Evolutionary conservation across 352 stramenopile species (phyloP).

Genomic region (Saprolegnia diclina): DNA sequence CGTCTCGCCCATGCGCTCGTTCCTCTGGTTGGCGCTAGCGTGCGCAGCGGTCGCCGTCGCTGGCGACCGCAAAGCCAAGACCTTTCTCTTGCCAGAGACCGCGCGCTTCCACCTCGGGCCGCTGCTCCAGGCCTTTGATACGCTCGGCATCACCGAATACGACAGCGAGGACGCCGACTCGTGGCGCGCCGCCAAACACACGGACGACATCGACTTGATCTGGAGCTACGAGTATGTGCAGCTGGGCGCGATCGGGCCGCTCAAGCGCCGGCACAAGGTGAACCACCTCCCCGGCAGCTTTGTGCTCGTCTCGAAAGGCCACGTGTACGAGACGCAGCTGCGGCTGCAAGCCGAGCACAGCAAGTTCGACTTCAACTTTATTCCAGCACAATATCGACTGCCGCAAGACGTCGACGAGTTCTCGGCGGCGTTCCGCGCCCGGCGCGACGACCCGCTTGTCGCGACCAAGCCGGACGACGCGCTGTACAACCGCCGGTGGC

Average conservation of each 20-base stretch:
- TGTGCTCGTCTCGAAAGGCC: slow-evolving; percentile 41
- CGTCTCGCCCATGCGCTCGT: neutral
- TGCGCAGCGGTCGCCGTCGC: neutral
- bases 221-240: slow-evolving; percentile 38
- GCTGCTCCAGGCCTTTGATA: slow-evolving; percentile 6
- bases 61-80: neutral
- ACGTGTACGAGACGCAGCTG: slow-evolving; percentile 41
- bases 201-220: slow-evolving; percentile 57
- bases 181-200: slow-evolving; percentile 30
- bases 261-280: slow-evolving; percentile 35
- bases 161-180: neutral
- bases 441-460: slow-evolving; percentile 40
- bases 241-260: neutral
- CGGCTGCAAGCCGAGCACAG: slow-evolving; percentile 33
- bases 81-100: slow-evolving; percentile 12
- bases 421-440: slow-evolving; percentile 37
- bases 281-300: slow-evolving; percentile 61
- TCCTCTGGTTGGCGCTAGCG: neutral
- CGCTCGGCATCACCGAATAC: slow-evolving; percentile 10
- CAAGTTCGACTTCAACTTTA: slow-evolving; percentile 68
- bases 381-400: slow-evolving; percentile 53
- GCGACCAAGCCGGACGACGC: slow-evolving; percentile 10
- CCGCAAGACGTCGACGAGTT: slow-evolving; percentile 50
- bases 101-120: slow-evolving; percentile 1
- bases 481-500: slow-evolving; percentile 6